phyloP scores from a whole-genome alignment of 306 rosid genomes.

The Medicago arabica region DNA sequence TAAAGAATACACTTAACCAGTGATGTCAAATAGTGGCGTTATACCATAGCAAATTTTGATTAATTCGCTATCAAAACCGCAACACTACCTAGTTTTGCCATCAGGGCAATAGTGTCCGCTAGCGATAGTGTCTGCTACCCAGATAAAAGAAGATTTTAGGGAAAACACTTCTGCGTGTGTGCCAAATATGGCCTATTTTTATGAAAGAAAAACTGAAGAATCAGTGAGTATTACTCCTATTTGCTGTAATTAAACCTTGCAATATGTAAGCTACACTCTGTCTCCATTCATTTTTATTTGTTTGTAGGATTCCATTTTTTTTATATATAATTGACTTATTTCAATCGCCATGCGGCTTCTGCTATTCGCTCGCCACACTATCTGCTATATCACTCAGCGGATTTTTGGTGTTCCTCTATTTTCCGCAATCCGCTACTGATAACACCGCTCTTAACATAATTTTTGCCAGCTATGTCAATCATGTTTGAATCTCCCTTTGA shows the following conservation, averaged over 20 bases:
- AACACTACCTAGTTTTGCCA: background rate
- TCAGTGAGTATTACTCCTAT: background rate
- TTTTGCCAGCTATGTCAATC: conserved; percentile 1
- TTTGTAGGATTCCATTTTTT: background rate
- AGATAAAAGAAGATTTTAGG: no score
- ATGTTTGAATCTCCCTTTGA: background rate
- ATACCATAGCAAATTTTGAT: background rate
- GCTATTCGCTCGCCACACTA: background rate
- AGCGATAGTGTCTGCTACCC: background rate
- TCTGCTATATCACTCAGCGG: background rate
- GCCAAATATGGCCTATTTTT: background rate
- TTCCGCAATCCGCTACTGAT: background rate
- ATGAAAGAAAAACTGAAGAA: background rate
- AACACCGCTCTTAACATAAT: background rate
- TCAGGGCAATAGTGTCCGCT: background rate
- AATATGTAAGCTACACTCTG: background rate
- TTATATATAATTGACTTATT: background rate
- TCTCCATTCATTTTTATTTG: background rate
- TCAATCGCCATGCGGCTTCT: background rate
- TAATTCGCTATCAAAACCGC: background rate
- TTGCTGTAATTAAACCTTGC: background rate
- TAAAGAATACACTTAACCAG: background rate
- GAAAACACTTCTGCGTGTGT: background rate
- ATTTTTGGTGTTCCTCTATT: background rate
- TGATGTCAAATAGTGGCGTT: background rate